phyloP scores from a whole-genome alignment of 2,329 filamentous ascomycete genomes.

The Cercospora citrullina region DNA sequence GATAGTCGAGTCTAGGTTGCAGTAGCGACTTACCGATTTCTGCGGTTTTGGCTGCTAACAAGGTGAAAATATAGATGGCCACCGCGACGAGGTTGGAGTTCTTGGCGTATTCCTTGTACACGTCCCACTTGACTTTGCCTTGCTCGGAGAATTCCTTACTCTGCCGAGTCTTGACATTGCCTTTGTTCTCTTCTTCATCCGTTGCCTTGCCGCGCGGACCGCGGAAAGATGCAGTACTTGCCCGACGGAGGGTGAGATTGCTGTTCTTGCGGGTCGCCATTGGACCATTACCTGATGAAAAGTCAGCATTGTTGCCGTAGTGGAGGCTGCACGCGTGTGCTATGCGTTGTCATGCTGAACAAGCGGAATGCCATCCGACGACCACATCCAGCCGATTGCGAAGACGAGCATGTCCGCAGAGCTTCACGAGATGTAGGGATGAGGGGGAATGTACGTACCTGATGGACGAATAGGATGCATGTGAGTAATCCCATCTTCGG shows the following conservation, averaged over 20 bases:
- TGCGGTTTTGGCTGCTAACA: conserved; percentile 77
- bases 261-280: conserved; percentile 64
- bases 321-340: not conserved
- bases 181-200: conserved; percentile 70
- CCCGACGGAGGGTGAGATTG: conserved; percentile 78
- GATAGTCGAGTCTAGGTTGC: conserved; percentile 2
- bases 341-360: not conserved
- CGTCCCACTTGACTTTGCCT: conserved; percentile 96
- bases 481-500: conserved; percentile 71
- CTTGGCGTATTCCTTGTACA: conserved; percentile 92
- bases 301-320: conserved; percentile 6
- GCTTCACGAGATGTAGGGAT: not conserved
- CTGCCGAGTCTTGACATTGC: conserved; percentile 71
- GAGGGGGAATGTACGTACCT: conserved; percentile 15
- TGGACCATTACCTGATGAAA: conserved; percentile 25
- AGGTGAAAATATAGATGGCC: conserved; percentile 70
- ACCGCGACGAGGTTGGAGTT: conserved; percentile 89
- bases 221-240: conserved; percentile 86
- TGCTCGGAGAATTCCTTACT: conserved; percentile 86
- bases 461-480: conserved; percentile 69
- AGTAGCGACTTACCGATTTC: conserved; percentile 65
- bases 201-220: conserved; percentile 79
- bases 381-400: not conserved
- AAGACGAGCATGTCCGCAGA: conserved; percentile 3
- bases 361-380: not conserved